Base-by-base conservation (phyloP, 306 rosid genomes). In the Quillaja saponaria region DNA sequence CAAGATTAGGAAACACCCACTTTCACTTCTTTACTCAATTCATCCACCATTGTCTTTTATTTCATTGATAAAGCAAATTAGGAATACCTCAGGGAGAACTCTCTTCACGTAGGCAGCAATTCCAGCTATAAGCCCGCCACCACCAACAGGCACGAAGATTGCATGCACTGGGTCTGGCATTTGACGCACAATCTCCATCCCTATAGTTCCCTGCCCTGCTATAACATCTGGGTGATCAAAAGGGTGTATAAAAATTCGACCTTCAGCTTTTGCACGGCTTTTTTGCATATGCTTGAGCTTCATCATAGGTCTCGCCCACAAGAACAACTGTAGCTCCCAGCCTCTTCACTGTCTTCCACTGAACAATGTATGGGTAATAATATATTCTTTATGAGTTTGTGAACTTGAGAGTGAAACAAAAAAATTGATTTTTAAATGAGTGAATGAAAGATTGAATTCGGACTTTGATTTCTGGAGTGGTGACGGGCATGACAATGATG, bases 161-260 rank as follows among this genome's bases (percentile, higher is more conserved):
- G 87, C 87, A 59, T 79, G 77, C 71, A 82, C 41, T 39, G 84
- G 76, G 18, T 41, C 61, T 21, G 63, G 55, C 14, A 61, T 69
- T 72, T 82, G 87, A 41, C 84, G 80, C 46, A 76, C 60, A 35
- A 79, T 63, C 58, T 82, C 87, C 87, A 79, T 82, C 44, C 87
- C 87, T 34, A 79, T 70, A 0, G 87, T 82, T 52, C 87, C 87
- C 54, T 82, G 87, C 6, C 87, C 87, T 16, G 55, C 66, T 14
- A 82, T 82, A 20, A 82, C 76, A 70, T 82, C 87, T 7, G 87
- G 87, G 48, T 82, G 84, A 66, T 82, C 87, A 55, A 82, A 82
- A 6, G 82, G 84, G 35, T 82, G 87, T 25, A 82, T 46, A 68
- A 82, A 82, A 11, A 58, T 53, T 39, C 78, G 84, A 0, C 71